Base-by-base conservation (phyloP, 345 rosid genomes). In the Iberis pinnata region DNA sequence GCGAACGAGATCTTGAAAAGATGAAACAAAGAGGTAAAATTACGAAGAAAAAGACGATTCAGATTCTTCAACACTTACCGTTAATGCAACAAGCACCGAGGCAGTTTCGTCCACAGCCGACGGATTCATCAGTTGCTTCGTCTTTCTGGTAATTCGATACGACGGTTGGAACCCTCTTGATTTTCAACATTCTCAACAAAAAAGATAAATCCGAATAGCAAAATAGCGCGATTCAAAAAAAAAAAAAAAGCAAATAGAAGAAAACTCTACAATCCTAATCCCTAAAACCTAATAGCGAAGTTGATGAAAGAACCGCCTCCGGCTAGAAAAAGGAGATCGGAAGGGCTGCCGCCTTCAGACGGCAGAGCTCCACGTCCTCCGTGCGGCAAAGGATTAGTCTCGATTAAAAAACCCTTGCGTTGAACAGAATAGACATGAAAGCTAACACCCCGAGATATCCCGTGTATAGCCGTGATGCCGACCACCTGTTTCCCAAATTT, bases 321-420 rank as follows among this genome's bases (percentile, higher is more conserved):
- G 44, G 98, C 94, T 2, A 92, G 95, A 73, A 92, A 92, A 73
- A 88, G 95, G 73, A 92, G 97, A 76, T 92, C 97, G 27, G 98
- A 92, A 71, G 98, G 98, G 73, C 93, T 85, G 49, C 98, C 98
- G 79, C 96, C 98, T 83, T 92, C 96, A 48, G 98, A 92, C 55
- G 98, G 98, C 84, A 88, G 75, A 65, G 98, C 97, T 61, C 98
- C 98, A 72, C 98, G 97, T 64, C 98, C 98, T 37, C 97, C 97
- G 98, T 92, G 97, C 83, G 88, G 94, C 76, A 80, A 88, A 77
- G 97, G 97, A 83, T 71, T 79, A 73, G 80, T 70, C 61, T 68
- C 25, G 44, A 32, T 41, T n/a, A 56, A 64, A 56, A n/a, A 64
- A 56, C 20, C 56, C 69, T 64, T 48, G 5, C 50, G 50, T 10